These are phyloP conservation scores for Grammothele lineata DNA, from an alignment of 768 basidiomycete species.

Conservation along the genomic window DNA sequence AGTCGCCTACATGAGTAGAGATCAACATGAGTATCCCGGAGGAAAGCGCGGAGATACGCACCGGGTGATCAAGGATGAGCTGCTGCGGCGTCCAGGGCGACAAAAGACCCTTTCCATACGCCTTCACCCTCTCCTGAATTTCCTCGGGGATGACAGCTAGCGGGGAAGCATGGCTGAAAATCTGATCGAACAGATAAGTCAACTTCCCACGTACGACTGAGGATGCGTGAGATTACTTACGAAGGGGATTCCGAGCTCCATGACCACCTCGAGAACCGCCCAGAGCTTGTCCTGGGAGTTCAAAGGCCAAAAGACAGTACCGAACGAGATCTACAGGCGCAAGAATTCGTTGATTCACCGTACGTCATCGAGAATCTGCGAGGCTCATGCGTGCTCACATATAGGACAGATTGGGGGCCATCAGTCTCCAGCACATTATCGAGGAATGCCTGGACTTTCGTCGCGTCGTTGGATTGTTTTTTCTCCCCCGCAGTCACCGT, in stretches of 20 bases:
- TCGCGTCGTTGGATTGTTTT: constrained; percentile 5
- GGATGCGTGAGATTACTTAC: constrained; percentile 5
- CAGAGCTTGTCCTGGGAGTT: constrained; percentile 18
- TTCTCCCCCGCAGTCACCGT: constrained; percentile 5
- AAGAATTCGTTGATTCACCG: background rate
- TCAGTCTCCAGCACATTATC: constrained; percentile 7
- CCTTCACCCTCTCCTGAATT: constrained; percentile 12
- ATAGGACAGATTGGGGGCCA: constrained; percentile 19
- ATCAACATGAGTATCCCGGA: background rate
- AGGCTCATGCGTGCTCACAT: constrained; percentile 8
- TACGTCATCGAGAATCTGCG: background rate
- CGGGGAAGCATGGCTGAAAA: constrained; percentile 19
- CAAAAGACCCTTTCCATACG: constrained; percentile 16
- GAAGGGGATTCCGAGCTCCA: constrained; percentile 21
- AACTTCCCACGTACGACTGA: background rate
- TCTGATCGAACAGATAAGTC: constrained; percentile 5
- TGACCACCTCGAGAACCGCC: constrained; percentile 20
- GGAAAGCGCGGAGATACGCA: too few species aligned
- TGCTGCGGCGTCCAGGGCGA: constrained; percentile 24
- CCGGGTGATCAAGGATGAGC: constrained; percentile 19
- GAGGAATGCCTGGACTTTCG: constrained; percentile 15
- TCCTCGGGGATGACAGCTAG: constrained; percentile 12
- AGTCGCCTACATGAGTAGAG: constrained; percentile 11
- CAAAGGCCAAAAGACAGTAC: constrained; percentile 19
- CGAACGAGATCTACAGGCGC: constrained; percentile 19